phyloP scores from a whole-genome alignment of 352 stramenopile genomes.

The Phytophthora meadii region DNA sequence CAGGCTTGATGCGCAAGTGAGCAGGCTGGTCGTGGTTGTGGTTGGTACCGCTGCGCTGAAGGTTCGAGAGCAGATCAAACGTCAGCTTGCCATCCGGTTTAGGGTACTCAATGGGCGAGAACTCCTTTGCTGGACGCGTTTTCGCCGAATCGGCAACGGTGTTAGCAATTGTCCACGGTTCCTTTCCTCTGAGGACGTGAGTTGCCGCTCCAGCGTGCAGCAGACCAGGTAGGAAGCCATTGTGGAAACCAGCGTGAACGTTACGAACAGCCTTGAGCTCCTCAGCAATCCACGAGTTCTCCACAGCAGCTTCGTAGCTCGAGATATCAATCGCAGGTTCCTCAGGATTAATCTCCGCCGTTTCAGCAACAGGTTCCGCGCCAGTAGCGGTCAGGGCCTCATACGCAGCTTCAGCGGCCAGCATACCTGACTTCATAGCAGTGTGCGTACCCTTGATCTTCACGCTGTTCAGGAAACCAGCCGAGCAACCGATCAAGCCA shows the following conservation, averaged over 20 bases:
- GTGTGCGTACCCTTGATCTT: slow-evolving; percentile 99
- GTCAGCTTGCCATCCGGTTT: slow-evolving; percentile 97
- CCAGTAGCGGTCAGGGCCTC: slow-evolving; percentile 75
- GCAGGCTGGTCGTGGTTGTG: slow-evolving; percentile 98
- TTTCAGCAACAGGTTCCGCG: slow-evolving; percentile 68
- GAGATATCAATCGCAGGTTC: slow-evolving; percentile 73
- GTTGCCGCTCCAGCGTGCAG: slow-evolving; percentile 94
- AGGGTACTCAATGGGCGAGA: slow-evolving; percentile 95
- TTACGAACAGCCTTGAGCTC: slow-evolving; percentile 99
- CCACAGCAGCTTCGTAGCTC: slow-evolving; percentile 89
- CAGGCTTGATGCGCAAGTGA: slow-evolving; percentile 96
- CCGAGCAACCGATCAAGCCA: slow-evolving; percentile 96
- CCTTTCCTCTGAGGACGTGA: slow-evolving; percentile 94
- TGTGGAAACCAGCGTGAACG: slow-evolving; percentile 96
- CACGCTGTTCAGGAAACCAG: slow-evolving; percentile 98
- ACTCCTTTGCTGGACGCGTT: slow-evolving; percentile 92
- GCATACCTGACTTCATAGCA: slow-evolving; percentile 98
- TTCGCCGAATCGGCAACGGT: slow-evolving; percentile 91
- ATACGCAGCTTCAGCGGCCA: slow-evolving; percentile 96
- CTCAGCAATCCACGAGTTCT: slow-evolving; percentile 96
- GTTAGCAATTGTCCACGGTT: slow-evolving; percentile 96
- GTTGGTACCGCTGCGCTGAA: slow-evolving; percentile 97
- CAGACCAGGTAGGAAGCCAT: slow-evolving; percentile 93
- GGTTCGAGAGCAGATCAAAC: slow-evolving; percentile 99
- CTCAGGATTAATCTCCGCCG: slow-evolving; percentile 74